Evolutionary conservation across 352 stramenopile species (phyloP).

Genomic region (Halophytophthora polymorphica): DNA sequence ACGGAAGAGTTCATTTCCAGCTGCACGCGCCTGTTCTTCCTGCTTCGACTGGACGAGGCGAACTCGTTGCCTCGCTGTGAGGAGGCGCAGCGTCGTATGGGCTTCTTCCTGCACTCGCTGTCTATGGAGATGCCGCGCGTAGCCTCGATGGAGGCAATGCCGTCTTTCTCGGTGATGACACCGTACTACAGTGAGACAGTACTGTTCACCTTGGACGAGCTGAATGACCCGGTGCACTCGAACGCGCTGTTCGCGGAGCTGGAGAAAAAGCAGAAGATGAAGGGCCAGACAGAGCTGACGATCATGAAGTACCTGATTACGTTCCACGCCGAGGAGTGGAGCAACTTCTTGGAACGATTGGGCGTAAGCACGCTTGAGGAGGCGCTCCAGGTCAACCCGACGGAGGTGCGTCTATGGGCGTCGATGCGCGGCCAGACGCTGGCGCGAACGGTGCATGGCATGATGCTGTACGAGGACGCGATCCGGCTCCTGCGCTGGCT

Average conservation of each 20-base stretch:
- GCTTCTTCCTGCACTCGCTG: slow-evolving; percentile 85
- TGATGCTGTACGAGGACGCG: slow-evolving; percentile 90
- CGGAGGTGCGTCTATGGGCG: slow-evolving; percentile 81
- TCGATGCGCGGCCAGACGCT: slow-evolving; percentile 84
- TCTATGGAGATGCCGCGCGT: slow-evolving; percentile 83
- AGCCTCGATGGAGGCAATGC: slow-evolving; percentile 73
- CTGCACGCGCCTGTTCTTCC: slow-evolving; percentile 78
- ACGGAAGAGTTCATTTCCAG: slow-evolving; percentile 69
- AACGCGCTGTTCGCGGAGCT: slow-evolving; percentile 79
- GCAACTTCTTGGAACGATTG: slow-evolving; percentile 86
- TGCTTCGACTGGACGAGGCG: slow-evolving; percentile 67
- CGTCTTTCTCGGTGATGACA: slow-evolving; percentile 87
- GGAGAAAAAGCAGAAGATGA: slow-evolving; percentile 70
- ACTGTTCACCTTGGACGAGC: slow-evolving; percentile 82
- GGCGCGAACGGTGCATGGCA: slow-evolving; percentile 82
- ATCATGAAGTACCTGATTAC: slow-evolving; percentile 89
- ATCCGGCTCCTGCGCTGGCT: slow-evolving; percentile 84
- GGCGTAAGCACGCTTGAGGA: slow-evolving; percentile 67
- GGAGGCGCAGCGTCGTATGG: slow-evolving; percentile 82
- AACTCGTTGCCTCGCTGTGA: slow-evolving; percentile 75
- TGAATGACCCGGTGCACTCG: slow-evolving; percentile 79
- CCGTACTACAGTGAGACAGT: slow-evolving; percentile 88
- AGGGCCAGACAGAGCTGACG: slow-evolving; percentile 71
- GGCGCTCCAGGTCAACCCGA: slow-evolving; percentile 56
- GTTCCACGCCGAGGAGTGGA: slow-evolving; percentile 86